Evolutionary conservation across 2,329 filamentous ascomycete genomes (phyloP), one percentile per base, ranked within the genome.

Genomic region (Aspergillus piperis): DNA sequence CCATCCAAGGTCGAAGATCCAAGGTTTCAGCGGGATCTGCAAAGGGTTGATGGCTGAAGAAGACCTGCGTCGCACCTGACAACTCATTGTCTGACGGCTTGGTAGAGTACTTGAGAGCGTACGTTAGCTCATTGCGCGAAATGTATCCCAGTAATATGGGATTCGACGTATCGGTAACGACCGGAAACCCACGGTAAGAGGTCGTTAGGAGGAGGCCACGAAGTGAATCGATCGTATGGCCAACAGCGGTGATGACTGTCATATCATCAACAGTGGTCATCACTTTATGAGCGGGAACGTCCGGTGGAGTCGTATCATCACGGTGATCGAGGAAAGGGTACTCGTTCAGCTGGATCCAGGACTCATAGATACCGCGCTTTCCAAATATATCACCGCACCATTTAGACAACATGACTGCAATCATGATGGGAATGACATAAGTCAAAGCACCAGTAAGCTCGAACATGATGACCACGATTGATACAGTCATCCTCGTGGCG

Each of bases 381-480:
- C 91, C 92, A 75, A 99, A 93, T 53, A 92, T 94, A 75, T 99
- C 95, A 70, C 93, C 95, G 25, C 96, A 92, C 95, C 95, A 99
- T 80, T 99, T 99, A 64, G 91, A 91, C 48, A 98, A 84, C 93
- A 99, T 96, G 71, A 99, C 95, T 47, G 93, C 92, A 65, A 99
- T 91, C 95, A 99, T 99, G 76, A 98, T 99, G 57, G 95, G 95
- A 7, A 99, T 86, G 52, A 99, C 94, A 73, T 98, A 98, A 0
- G 92, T 96, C 27, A 99, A 84, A 1, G 95, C 95, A 55, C 95
- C 95, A 0, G 95, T 99, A 58, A 99, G 88, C 80, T 99, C 95
- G 72, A 99, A 99, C 90, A 97, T 97, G 79, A 99, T 99, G 70
- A 98, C 95, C 4, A 99, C 94, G 66, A 99, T 97, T 11, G 93